Evolutionary conservation across 2,329 filamentous ascomycete species (phyloP).

Genomic region (Cadophora sp.): DNA sequence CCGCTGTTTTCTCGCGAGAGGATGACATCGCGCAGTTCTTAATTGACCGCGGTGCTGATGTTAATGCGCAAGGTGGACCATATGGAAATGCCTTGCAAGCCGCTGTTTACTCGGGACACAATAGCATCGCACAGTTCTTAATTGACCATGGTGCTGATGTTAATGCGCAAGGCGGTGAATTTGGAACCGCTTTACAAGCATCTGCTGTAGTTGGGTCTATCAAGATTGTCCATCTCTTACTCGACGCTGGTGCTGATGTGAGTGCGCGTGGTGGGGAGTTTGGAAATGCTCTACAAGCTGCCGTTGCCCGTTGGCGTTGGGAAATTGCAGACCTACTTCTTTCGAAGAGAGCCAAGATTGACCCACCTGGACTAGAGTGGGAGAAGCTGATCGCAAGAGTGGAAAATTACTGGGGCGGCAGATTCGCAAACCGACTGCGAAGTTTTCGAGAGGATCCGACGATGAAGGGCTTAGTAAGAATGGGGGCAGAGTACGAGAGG

Average conservation of each 20-base stretch:
- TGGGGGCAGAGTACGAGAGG: background rate
- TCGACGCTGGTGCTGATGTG: background rate
- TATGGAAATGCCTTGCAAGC: background rate
- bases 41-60: too few species aligned
- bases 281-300: background rate
- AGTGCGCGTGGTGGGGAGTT: background rate
- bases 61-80: background rate
- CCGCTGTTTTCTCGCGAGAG: background rate
- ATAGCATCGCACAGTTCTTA: background rate
- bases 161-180: background rate
- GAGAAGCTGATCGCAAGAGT: background rate
- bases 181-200: background rate
- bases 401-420: too few species aligned
- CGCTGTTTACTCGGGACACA: background rate
- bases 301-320: background rate
- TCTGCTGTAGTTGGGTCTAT: background rate
- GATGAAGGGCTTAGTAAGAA: background rate
- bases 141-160: background rate
- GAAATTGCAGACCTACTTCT: background rate
- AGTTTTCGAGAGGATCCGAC: conserved; percentile 12
- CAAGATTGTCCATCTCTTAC: background rate
- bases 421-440: background rate
- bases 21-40: background rate
- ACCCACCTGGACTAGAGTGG: background rate
- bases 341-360: background rate